A percentile compares a stretch with the other conserved stretches of the same genome.
phyloP scores from a whole-genome alignment of 129 eudicot genomes.

The Centaurea solstitialis region DNA sequence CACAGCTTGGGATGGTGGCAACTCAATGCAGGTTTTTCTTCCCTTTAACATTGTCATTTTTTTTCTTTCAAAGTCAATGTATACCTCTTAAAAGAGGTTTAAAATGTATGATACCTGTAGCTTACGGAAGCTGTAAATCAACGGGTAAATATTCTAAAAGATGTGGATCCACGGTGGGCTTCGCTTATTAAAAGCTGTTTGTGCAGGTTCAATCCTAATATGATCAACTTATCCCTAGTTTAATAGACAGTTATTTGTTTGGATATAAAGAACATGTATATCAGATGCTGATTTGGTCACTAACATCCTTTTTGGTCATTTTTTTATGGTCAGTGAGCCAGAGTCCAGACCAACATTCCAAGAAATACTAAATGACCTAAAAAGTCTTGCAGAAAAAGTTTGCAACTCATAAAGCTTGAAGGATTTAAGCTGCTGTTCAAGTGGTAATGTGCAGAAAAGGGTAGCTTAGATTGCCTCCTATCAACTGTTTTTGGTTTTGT shows the following conservation, averaged over 20 bases:
- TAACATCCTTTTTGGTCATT: not conserved
- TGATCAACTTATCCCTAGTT: not conserved
- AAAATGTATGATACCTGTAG: slow-evolving; percentile 25
- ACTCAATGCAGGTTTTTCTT: slow-evolving; percentile 71
- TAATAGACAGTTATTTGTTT: not conserved
- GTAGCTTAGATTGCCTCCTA: not conserved
- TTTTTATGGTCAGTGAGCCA: slow-evolving; percentile 53
- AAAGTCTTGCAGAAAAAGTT: slow-evolving; percentile 51
- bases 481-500: not conserved
- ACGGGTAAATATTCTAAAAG: slow-evolving; percentile 20
- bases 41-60: not conserved
- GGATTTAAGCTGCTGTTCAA: too few relatives aligned
- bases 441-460: too few relatives aligned
- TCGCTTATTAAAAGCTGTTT: slow-evolving; percentile 66
- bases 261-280: not conserved
- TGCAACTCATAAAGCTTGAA: not conserved
- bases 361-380: slow-evolving; percentile 60
- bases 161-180: slow-evolving; percentile 66
- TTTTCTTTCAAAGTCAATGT: not conserved
- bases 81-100: not conserved
- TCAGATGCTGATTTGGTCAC: not conserved
- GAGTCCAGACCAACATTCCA: slow-evolving; percentile 67
- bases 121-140: slow-evolving; percentile 71
- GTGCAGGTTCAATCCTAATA: slow-evolving; percentile 39
- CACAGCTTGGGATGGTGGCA: slow-evolving; percentile 75